Percentiles rank a stretch among this genome's conserved stretches.
These are phyloP conservation scores for Agrocybe praecox DNA, from an alignment of 768 basidiomycete genomes.

Conservation along the genomic window DNA sequence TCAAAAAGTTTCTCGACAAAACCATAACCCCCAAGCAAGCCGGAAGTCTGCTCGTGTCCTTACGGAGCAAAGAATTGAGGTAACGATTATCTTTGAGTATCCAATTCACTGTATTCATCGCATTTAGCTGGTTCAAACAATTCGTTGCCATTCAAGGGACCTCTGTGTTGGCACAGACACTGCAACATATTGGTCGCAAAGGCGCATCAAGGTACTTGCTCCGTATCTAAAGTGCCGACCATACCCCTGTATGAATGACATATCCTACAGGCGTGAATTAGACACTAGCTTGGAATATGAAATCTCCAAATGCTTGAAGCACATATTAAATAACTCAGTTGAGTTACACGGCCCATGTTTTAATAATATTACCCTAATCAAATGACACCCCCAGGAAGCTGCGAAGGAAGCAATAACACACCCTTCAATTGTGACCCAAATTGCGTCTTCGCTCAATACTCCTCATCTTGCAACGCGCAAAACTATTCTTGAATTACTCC, in stretches of 20 bases:
- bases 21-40: constrained; percentile 85
- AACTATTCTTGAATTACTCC: constrained; percentile 76
- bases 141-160: constrained; percentile 82
- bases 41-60: constrained; percentile 69
- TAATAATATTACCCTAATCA: constrained; percentile 4
- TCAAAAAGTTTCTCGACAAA: constrained; percentile 86
- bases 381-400: constrained; percentile 47
- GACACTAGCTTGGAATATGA: constrained; percentile 85
- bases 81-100: constrained; percentile 33
- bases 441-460: constrained; percentile 82
- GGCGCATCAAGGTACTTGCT: constrained; percentile 56
- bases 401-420: constrained; percentile 76
- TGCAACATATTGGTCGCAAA: constrained; percentile 77
- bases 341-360: constrained; percentile 5
- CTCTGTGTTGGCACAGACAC: constrained; percentile 78
- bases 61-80: constrained; percentile 83
- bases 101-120: constrained; percentile 8
- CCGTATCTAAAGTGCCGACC: neutral
- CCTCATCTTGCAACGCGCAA: constrained; percentile 80
- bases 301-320: constrained; percentile 83
- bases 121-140: constrained; percentile 73
- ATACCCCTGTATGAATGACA: neutral
- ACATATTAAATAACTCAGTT: constrained; percentile 66
- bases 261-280: constrained; percentile 48
- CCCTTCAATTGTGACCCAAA: constrained; percentile 72